Conservation (phyloP, 176 grass and related monocot genomes). For the Zoysia pacifica region DNA sequence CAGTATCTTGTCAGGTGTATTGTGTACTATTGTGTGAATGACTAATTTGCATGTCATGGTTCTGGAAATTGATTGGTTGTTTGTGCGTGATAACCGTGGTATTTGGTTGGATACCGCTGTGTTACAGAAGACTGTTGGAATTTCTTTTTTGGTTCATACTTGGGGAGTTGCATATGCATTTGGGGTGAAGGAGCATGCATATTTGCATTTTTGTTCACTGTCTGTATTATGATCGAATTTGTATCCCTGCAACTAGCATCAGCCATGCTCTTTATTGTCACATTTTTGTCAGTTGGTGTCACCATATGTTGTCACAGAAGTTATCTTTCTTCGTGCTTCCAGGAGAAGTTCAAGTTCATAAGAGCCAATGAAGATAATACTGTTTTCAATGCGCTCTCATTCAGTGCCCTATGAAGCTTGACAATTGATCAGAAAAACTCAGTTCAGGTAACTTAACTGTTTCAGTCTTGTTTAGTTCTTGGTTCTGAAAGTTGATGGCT, state of each 20-base stretch:
- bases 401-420: constrained; percentile 62
- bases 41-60: not conserved
- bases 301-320: not conserved
- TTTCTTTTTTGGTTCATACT: not conserved
- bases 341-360: constrained; percentile 79
- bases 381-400: constrained; percentile 61
- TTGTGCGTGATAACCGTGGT: not conserved
- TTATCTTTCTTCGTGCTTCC: constrained; percentile 5
- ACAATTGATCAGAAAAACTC: constrained; percentile 59
- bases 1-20: not conserved
- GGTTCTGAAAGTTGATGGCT: not conserved
- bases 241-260: not conserved
- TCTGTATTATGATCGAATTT: too few relatives aligned
- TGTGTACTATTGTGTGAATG: not conserved
- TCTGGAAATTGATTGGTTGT: too few relatives aligned
- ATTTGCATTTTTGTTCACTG: not conserved
- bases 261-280: not conserved
- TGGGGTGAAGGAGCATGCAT: not conserved
- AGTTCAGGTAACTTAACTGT: constrained; percentile 48
- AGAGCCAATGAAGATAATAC: constrained; percentile 55
- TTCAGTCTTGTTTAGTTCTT: not conserved
- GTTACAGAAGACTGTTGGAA: too few relatives aligned
- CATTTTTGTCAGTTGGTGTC: not conserved
- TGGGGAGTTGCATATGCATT: not conserved
- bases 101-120: not conserved